Conservation (phyloP, 2,329 filamentous ascomycete genomes). For the Trichocomaceae sp. region DNA sequence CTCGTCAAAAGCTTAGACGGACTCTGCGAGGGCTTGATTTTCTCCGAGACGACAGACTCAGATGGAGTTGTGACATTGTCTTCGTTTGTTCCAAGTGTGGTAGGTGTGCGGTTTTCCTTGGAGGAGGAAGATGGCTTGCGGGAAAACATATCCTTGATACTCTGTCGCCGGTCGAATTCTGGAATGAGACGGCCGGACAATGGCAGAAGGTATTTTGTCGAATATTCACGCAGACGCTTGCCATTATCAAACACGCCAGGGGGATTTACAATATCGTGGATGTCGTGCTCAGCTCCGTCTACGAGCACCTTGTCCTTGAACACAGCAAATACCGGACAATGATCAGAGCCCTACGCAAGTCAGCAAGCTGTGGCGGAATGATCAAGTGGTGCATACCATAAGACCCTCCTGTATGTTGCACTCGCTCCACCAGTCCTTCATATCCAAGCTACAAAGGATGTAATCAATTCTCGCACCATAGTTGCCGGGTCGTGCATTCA, state of each 20-base stretch:
- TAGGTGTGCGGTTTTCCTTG: slow-evolving; percentile 13
- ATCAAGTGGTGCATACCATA: slow-evolving; percentile 43
- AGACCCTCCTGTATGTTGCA: slow-evolving; percentile 89
- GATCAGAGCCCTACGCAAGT: slow-evolving; percentile 66
- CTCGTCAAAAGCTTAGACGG: neutral
- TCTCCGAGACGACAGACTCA: neutral
- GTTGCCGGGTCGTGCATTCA: slow-evolving; percentile 92
- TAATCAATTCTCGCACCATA: slow-evolving; percentile 92
- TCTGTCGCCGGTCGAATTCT: slow-evolving; percentile 78
- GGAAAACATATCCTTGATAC: slow-evolving; percentile 88
- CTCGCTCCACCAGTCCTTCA: slow-evolving; percentile 72
- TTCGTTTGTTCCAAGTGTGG: neutral
- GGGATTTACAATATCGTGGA: slow-evolving; percentile 73
- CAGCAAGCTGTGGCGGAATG: neutral
- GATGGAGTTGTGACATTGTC: neutral
- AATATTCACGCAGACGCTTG: slow-evolving; percentile 59
- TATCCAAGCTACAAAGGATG: slow-evolving; percentile 70
- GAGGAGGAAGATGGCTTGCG: slow-evolving; percentile 46
- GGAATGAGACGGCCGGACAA: slow-evolving; percentile 77
- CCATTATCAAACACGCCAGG: slow-evolving; percentile 63
- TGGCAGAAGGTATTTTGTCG: slow-evolving; percentile 57
- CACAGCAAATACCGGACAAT: slow-evolving; percentile 83
- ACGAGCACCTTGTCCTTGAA: slow-evolving; percentile 58
- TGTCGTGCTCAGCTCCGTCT: slow-evolving; percentile 45
- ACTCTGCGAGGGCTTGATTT: neutral